Base-by-base conservation (phyloP, 805 yeast genomes). In the Barnettozyma salicaria region DNA sequence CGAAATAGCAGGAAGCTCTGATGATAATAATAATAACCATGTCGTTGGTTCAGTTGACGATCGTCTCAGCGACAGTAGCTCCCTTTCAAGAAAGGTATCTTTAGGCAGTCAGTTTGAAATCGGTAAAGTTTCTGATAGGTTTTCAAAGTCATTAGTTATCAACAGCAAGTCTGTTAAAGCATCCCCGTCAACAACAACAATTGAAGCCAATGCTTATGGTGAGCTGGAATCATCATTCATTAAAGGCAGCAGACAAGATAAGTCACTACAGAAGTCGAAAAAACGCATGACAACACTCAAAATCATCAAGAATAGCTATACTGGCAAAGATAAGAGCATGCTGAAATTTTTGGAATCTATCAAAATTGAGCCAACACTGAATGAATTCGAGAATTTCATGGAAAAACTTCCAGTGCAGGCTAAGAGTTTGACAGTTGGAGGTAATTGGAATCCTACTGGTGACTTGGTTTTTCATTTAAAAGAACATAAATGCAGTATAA, bases 341-440 rank as follows among this genome's bases (percentile, higher is more conserved):
- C 50, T 72, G 35, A 68, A 70, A 28, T 80, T 72, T 49, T 63
- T 88, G 35, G 62, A 65, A 9, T 67, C 65, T 12, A 64, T 79
- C 16, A 64, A 64, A 14, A 67, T 79, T 37, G 77, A 72, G 26
- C 83, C 87, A 0, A 61, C 71, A 1, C 53, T 80, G 36, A 69
- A 68, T 29, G 78, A 78, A 35, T 82, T 77, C 44, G 58, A 68
- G 13, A 94, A 84, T 48, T 85, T 87, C 66, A 92, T 92, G 0
- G 56, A 65, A 4, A 29, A 34, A 20, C 14, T 38, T 7, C 35
- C 41, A 4, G 19, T 19, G 12, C 41, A 34, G 21, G 30, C 30
- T 3, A 38, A 38, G 14, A 38, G 30, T n/a, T 19, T 38, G 8
- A 37, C 37, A 2, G 22, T 60, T 6, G 14, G 30, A 6, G 39